These are phyloP conservation scores for Cladosporium austrohemisphaericum DNA, from an alignment of 2,329 filamentous ascomycete species.

Conservation along the genomic window DNA sequence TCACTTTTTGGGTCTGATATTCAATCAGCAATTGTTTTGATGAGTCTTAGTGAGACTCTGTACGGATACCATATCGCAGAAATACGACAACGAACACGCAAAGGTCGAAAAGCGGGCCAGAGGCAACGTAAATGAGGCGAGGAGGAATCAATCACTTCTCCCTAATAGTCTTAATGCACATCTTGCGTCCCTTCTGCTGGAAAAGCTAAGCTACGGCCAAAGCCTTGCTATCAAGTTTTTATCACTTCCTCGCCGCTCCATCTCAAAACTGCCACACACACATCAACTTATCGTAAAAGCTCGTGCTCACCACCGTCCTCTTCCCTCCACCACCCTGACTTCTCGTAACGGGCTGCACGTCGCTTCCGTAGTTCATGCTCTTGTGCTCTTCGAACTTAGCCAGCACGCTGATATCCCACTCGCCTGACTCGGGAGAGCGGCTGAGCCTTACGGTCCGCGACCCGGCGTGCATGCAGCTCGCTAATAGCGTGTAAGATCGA, in stretches of 20 bases:
- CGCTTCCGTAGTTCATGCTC: conserved; percentile 94
- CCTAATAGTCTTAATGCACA: too few relatives aligned
- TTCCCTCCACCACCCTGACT: conserved; percentile 19
- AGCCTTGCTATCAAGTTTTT: too few relatives aligned
- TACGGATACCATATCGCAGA: neutral
- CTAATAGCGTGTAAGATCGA: conserved; percentile 59
- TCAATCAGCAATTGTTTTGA: too few relatives aligned
- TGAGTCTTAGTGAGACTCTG: neutral
- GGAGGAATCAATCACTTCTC: too few relatives aligned
- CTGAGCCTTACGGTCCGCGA: conserved; percentile 55
- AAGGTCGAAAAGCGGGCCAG: too few relatives aligned
- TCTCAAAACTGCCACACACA: conserved; percentile 56
- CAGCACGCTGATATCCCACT: conserved; percentile 62
- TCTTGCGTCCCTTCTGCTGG: too few relatives aligned
- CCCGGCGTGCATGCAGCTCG: conserved; percentile 92
- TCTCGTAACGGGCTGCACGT: conserved; percentile 52
- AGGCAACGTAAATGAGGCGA: too few relatives aligned
- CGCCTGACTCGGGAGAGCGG: conserved; percentile 39
- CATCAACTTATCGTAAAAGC: conserved; percentile 70
- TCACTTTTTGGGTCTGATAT: neutral
- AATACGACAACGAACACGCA: neutral
- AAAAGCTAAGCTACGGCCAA: too few relatives aligned
- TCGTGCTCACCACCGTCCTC: conserved; percentile 61
- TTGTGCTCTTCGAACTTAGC: conserved; percentile 77
- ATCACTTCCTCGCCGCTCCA: neutral